Evolutionary conservation across 2,329 filamentous ascomycete genomes (phyloP).

Genomic region (Fusarium longipes): DNA sequence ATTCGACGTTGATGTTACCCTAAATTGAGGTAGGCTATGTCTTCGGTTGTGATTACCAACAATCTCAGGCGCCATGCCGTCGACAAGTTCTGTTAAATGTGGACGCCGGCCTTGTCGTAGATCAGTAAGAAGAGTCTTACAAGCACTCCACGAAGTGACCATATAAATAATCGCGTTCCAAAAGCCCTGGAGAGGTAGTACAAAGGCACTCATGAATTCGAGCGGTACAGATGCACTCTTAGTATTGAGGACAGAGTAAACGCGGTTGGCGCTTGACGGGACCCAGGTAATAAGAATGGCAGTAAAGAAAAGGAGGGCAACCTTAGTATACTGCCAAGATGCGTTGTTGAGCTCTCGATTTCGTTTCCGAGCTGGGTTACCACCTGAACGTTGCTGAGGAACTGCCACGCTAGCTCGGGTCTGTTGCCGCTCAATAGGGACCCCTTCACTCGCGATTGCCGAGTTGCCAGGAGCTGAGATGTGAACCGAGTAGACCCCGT

Average conservation of each 20-base stretch:
- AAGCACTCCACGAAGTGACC: constrained; percentile 74
- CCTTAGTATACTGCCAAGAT: constrained; percentile 76
- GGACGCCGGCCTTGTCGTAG: constrained; percentile 47
- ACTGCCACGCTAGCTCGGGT: constrained; percentile 9
- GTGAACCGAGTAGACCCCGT: constrained; percentile 61
- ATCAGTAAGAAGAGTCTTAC: constrained; percentile 60
- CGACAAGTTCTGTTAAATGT: constrained; percentile 51
- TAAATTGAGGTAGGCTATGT: constrained; percentile 34
- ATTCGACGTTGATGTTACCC: constrained; percentile 48
- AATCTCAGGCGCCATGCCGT: constrained; percentile 38
- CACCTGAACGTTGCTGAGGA: constrained; percentile 36
- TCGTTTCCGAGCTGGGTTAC: constrained; percentile 50
- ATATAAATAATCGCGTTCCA: constrained; percentile 86
- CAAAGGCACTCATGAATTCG: constrained; percentile 76
- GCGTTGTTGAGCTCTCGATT: constrained; percentile 69
- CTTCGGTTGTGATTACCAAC: not conserved
- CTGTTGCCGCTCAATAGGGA: constrained; percentile 44
- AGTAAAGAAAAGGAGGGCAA: constrained; percentile 76
- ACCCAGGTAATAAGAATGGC: constrained; percentile 80
- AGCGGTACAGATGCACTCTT: constrained; percentile 66
- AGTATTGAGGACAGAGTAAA: constrained; percentile 73
- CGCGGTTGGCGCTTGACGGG: constrained; percentile 79
- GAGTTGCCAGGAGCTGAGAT: constrained; percentile 55
- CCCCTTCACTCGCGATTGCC: constrained; percentile 39
- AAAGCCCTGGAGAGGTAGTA: constrained; percentile 83